phyloP scores from a whole-genome alignment of 2,329 filamentous ascomycete species.

The Xenosphaeropsis pyriputrescens region DNA sequence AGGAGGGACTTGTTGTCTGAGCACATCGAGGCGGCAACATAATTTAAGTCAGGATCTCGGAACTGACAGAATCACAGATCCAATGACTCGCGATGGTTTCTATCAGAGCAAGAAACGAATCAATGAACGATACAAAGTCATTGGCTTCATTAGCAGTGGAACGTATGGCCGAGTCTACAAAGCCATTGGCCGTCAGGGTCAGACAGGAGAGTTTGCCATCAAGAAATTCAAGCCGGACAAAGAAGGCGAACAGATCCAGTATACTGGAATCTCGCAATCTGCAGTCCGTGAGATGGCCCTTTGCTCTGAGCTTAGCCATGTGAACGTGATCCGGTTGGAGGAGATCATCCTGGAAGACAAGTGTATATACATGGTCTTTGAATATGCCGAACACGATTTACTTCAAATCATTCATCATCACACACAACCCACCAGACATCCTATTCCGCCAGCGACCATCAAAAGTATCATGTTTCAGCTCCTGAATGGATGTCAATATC shows the following conservation, averaged over 20 bases:
- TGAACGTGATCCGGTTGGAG: conserved; percentile 78
- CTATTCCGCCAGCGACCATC: conserved; percentile 77
- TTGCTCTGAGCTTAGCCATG: conserved; percentile 79
- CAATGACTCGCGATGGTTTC: conserved; percentile 1
- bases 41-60: no score
- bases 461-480: conserved; percentile 94
- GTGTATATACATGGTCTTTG: conserved; percentile 99
- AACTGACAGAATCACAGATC: conserved; percentile 3
- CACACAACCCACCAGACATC: conserved; percentile 69
- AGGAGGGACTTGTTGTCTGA: no score
- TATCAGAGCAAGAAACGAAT: conserved; percentile 75
- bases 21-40: no score
- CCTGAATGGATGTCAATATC: conserved; percentile 84
- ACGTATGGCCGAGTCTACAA: conserved; percentile 99
- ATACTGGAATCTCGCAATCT: conserved; percentile 95
- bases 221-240: conserved; percentile 83
- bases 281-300: conserved; percentile 95
- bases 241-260: conserved; percentile 86
- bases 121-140: conserved; percentile 85
- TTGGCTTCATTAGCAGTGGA: conserved; percentile 95
- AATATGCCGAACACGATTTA: conserved; percentile 94
- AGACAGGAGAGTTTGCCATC: conserved; percentile 82
- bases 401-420: conserved; percentile 98
- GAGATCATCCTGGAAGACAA: conserved; percentile 98
- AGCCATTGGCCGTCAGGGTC: conserved; percentile 60